phyloP scores from a whole-genome alignment of 495 filamentous ascomycete genomes.

The Talaromyces thailandensis region DNA sequence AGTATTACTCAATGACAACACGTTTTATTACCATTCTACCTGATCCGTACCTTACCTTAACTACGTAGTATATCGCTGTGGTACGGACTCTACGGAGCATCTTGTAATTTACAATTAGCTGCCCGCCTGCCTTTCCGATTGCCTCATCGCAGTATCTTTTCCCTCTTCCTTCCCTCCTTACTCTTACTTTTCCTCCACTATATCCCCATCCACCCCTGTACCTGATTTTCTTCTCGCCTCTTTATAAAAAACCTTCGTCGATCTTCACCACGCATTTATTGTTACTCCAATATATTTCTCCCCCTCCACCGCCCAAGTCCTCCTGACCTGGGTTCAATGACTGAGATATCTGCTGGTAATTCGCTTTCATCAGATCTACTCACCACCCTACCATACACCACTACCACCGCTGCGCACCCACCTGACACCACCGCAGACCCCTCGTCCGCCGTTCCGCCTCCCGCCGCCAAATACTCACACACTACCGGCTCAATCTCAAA shows the following conservation, averaged over 20 bases:
- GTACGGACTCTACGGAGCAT: neutral
- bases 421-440: neutral
- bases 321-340: conserved; percentile 10
- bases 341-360: conserved; percentile 8
- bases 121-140: neutral
- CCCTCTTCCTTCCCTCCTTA: conserved; percentile 12
- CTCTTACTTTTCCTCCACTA: conserved; percentile 10
- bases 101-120: neutral
- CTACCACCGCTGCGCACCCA: neutral
- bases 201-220: conserved; percentile 1
- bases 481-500: conserved; percentile 29
- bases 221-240: conserved; percentile 9
- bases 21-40: neutral
- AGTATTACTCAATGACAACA: neutral
- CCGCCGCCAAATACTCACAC: neutral
- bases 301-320: conserved; percentile 4
- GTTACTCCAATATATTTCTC: conserved; percentile 6
- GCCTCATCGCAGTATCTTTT: conserved; percentile 6
- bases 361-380: neutral
- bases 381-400: conserved; percentile 2
- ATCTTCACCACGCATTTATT: conserved; percentile 11
- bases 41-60: neutral
- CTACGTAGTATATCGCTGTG: neutral
- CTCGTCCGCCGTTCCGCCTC: neutral
- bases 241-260: conserved; percentile 16